Evolutionary conservation across 345 rosid species (phyloP).

Genomic region (Eucalyptus rudis): DNA sequence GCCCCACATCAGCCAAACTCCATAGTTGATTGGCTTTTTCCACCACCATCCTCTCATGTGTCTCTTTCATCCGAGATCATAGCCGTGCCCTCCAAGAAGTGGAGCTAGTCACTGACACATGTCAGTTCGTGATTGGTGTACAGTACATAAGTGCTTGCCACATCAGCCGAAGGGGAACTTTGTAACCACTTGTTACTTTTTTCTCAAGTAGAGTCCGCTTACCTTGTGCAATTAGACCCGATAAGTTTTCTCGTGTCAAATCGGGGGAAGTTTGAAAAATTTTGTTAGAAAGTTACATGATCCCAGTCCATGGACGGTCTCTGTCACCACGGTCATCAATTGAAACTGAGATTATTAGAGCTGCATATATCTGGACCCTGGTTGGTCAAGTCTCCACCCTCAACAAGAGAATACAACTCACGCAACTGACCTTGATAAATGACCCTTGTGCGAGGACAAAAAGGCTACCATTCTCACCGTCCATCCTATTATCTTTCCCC

Average conservation of each 20-base stretch:
- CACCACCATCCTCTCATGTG: neutral
- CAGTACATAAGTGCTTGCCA: too few relatives aligned
- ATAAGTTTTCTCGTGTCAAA: neutral
- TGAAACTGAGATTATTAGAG: too few relatives aligned
- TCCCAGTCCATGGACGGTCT: too few relatives aligned
- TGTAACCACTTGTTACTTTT: too few relatives aligned
- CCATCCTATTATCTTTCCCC: neutral
- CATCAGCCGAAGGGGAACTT: too few relatives aligned
- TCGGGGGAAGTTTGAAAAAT: neutral
- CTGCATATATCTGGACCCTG: too few relatives aligned
- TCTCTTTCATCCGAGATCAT: neutral
- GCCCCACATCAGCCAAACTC: neutral
- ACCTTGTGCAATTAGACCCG: neutral
- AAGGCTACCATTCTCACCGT: neutral
- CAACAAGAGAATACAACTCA: neutral
- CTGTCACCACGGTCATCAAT: too few relatives aligned
- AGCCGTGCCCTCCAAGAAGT: neutral
- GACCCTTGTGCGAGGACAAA: neutral
- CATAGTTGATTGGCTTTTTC: neutral
- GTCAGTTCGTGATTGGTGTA: too few relatives aligned
- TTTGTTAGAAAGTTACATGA: neutral
- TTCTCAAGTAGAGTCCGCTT: neutral
- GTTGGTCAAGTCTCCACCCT: too few relatives aligned
- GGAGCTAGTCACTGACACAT: neutral
- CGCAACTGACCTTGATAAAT: neutral